Base-by-base conservation (phyloP, 2,329 filamentous ascomycete species). In the Fusarium sterilihyphosum region DNA sequence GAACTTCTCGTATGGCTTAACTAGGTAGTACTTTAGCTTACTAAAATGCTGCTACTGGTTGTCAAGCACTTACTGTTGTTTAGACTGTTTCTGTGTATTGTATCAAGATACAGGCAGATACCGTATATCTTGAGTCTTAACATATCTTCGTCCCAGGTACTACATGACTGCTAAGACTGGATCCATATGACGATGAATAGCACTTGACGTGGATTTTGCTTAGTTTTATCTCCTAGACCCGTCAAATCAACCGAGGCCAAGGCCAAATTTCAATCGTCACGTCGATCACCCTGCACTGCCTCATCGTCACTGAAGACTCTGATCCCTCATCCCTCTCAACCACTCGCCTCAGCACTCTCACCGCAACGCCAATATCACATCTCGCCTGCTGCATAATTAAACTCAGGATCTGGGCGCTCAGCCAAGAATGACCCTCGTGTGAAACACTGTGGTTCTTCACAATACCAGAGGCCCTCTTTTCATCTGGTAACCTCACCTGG, bases 181-280 rank as follows among this genome's bases (percentile, higher is more conserved):
- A 69, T 24, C 12, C n/a, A 20, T 52, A 35, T 74, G 58, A 73
- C 46, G 67, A 72, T 72, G 44, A 61, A 50, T 63, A 54, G 18
- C 58, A 60, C 67, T 74, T 63, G 57, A 41, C 53, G 58, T 74
- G 66, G 67, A 57, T 54, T 49, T 53, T 38, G 24, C 44, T 54
- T 66, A 43, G 46, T 33, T 37, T 41, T 18, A 50, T 52, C 46
- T 60, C 31, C 58, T 62, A 56, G 61, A 47, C 62, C 59, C 60
- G 31, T 41, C 62, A 52, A 73, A 47, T 56, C 49, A 33, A 50
- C 60, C 70, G 58, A 70, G 67, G 50, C 53, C 53, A 53, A 29
- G 61, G 59, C 40, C 67, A 78, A 78, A 80, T 80, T 80, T 79
- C 73, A 78, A 80, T 80, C 77, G 77, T 67, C 78, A 71, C 59